Percentiles rank a stretch among this genome's conserved stretches.
These are phyloP conservation scores for Globisporangium okanoganense DNA, from an alignment of 352 stramenopile species.

Conservation along the genomic window DNA sequence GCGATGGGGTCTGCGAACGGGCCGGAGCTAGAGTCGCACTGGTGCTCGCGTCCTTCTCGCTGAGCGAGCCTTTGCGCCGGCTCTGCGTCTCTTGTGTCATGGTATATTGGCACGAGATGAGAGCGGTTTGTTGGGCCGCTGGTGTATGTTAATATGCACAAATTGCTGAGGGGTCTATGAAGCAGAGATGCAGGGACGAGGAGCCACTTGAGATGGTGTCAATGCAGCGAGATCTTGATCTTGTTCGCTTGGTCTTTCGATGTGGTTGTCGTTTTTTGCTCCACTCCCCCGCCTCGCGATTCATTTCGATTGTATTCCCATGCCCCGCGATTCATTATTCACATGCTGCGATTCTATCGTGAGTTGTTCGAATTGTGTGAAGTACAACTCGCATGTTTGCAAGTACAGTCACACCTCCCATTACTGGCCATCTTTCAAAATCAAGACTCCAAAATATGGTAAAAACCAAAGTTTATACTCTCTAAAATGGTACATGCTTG, in stretches of 20 bases:
- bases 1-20: slow-evolving; percentile 15
- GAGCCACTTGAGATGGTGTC: not conserved
- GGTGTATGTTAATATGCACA: not conserved
- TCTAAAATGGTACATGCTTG: too few relatives aligned
- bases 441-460: too few relatives aligned
- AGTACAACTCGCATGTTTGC: too few relatives aligned
- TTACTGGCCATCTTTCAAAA: too few relatives aligned
- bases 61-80: slow-evolving; percentile 14
- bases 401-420: too few relatives aligned
- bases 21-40: not conserved
- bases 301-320: too few relatives aligned
- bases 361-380: not conserved
- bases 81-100: slow-evolving; percentile 11
- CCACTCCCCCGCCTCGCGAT: not conserved
- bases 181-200: not conserved
- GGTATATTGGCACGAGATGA: not conserved
- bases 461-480: too few relatives aligned
- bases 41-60: slow-evolving; percentile 8
- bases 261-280: not conserved
- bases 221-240: slow-evolving; percentile 1
- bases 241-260: slow-evolving; percentile 1
- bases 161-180: not conserved
- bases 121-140: not conserved
- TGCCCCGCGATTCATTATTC: too few relatives aligned
- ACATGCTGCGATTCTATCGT: too few relatives aligned